Base-by-base conservation (phyloP, 176 grass and related monocot genomes). In the Raddia guianensis region DNA sequence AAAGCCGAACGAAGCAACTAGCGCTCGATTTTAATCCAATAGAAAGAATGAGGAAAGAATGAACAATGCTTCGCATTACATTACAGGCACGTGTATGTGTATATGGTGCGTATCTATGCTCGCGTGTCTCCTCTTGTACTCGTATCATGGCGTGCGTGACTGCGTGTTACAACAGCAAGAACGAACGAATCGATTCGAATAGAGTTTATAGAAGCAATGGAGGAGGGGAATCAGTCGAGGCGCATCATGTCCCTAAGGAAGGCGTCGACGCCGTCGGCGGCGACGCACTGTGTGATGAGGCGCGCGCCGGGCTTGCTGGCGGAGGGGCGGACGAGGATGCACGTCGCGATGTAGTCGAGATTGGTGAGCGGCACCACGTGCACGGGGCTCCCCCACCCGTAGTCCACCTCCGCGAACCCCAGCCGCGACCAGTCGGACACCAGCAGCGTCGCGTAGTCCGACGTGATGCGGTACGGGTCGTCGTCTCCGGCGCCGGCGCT, bases 391-490 rank as follows among this genome's bases (percentile, higher is more conserved):
- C 94, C 94, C 94, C 94, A 97, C 18, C 94, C 94, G 72, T 97
- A 97, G 73, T 97, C 91, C 71, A 97, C 91, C 91, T 94, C 87
- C 15, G 85, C 82, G 75, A 97, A 97, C 49, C 94, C 94, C 1
- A 97, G 87, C 12, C 89, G 83, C 14, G 91, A 94, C 94, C 94
- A 97, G 77, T 97, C 94, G n/a, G 94, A 97, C 13, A 97, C 94
- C 64, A 92, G 76, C 82, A 97, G 78, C 55, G 91, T 94, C 11
- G 84, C 80, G 84, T 92, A 82, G 83, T 94, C 94, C 1, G 94
- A 92, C 54, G 91, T 94, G 75, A 97, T 90, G 37, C 89, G 79
- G 83, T 92, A 97, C 5, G 94, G 94, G 82, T 97, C 93, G 0
- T 1, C 64, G 0, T 2, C 57, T 47, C 60, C 80, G 2, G 4